These are phyloP conservation scores for Limonium bicolor DNA, from an alignment of 148 eudicot species.

Conservation along the genomic window DNA sequence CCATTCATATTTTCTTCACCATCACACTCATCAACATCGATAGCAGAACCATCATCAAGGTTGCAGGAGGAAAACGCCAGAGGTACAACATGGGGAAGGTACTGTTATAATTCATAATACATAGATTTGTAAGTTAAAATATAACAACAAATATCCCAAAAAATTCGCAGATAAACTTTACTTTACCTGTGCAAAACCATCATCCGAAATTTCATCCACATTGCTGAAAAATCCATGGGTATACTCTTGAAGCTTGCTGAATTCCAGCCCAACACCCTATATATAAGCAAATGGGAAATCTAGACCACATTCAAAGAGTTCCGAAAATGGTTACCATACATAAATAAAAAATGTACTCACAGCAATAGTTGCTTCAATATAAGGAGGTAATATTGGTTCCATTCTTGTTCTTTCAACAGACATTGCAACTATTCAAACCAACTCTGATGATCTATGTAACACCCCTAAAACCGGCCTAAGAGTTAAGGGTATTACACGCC, in stretches of 20 bases:
- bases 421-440: conserved; percentile 89
- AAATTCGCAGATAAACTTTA: background rate
- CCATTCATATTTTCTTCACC: conserved; percentile 59
- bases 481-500: no score
- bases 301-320: no score
- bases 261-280: conserved; percentile 76
- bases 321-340: conserved; percentile 1
- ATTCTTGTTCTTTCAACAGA: conserved; percentile 69
- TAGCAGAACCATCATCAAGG: conserved; percentile 90
- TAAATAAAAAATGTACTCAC: conserved; percentile 16
- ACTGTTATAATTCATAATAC: conserved; percentile 35
- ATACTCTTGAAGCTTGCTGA: conserved; percentile 85
- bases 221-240: conserved; percentile 96
- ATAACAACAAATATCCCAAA: background rate
- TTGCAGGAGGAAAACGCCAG: conserved; percentile 78
- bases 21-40: conserved; percentile 78
- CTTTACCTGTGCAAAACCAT: conserved; percentile 67
- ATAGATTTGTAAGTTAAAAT: no score
- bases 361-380: conserved; percentile 86
- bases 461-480: no score
- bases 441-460: no score
- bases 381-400: conserved; percentile 85
- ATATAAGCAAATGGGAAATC: background rate
- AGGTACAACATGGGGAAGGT: conserved; percentile 91
- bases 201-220: conserved; percentile 74